phyloP scores from a whole-genome alignment of 805 yeast genomes.

The Candida montana region DNA sequence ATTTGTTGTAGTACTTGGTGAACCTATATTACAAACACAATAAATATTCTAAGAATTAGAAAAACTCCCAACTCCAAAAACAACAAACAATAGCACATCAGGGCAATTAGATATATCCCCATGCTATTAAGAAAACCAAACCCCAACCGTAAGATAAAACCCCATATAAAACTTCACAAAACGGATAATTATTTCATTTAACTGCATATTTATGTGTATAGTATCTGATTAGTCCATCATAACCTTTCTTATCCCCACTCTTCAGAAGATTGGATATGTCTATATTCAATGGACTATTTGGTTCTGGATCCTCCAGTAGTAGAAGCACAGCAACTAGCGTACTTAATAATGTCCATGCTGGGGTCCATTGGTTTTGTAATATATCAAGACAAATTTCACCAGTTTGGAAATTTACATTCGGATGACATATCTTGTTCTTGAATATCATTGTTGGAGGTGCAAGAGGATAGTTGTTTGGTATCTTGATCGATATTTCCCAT shows the following conservation, averaged over 20 bases:
- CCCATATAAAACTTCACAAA: too few species aligned
- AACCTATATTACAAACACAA: too few species aligned
- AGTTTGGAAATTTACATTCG: constrained; percentile 42
- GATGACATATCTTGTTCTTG: constrained; percentile 37
- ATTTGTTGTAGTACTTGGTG: too few species aligned
- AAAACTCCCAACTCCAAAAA: too few species aligned
- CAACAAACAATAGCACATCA: too few species aligned
- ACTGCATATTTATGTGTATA: constrained; percentile 27
- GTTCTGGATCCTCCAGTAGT: constrained; percentile 60
- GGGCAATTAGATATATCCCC: too few species aligned
- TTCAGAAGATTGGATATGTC: constrained; percentile 61
- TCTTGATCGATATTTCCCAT: constrained; percentile 44
- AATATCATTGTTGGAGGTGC: constrained; percentile 55
- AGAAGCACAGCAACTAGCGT: constrained; percentile 52
- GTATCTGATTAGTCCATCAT: constrained; percentile 37
- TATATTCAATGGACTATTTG: constrained; percentile 64
- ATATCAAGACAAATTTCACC: constrained; percentile 74
- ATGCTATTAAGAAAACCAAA: too few species aligned
- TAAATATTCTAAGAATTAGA: too few species aligned
- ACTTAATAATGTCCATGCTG: constrained; percentile 62
- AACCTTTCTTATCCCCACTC: constrained; percentile 40
- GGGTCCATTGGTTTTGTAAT: constrained; percentile 59
- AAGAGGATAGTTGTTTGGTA: constrained; percentile 49
- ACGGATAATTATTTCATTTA: too few species aligned
- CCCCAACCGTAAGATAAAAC: too few species aligned